Evolutionary conservation across 2,329 filamentous ascomycete genomes (phyloP).

Genomic region (Ophiostoma sp.): DNA sequence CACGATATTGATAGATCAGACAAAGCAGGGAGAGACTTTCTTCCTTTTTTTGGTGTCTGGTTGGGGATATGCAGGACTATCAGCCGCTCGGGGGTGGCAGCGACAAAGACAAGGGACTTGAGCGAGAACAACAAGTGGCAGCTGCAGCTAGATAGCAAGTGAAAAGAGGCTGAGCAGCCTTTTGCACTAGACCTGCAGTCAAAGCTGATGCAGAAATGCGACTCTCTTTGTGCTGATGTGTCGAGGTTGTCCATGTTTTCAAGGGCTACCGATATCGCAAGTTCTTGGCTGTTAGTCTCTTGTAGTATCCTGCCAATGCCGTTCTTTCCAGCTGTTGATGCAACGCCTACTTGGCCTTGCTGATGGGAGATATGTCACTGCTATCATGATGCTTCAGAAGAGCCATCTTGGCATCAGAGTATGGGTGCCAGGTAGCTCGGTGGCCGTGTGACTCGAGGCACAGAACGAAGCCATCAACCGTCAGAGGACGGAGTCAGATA

Average conservation of each 20-base stretch:
- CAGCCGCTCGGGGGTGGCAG: background rate
- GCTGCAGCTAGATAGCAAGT: background rate
- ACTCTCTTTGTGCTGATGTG: background rate
- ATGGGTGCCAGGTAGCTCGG: background rate
- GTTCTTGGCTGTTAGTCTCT: background rate
- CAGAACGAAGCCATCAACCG: background rate
- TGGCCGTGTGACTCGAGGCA: background rate
- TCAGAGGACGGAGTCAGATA: background rate
- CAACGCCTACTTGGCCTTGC: background rate
- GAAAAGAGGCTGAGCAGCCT: background rate
- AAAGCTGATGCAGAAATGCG: background rate
- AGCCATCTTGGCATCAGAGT: background rate
- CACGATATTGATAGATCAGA: conserved; percentile 1
- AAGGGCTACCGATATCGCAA: background rate
- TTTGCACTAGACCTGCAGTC: background rate
- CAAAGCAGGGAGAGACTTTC: background rate
- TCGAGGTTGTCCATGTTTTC: background rate
- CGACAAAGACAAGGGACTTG: background rate
- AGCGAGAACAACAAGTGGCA: background rate
- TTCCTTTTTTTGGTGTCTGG: background rate
- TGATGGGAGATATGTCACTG: background rate
- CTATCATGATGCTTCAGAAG: background rate
- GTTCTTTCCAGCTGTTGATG: background rate
- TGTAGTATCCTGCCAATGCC: background rate
- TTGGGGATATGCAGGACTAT: background rate